A percentile compares a stretch with the other conserved stretches of the same genome.
phyloP scores from a whole-genome alignment of 1,139 yeast species.

The Diutina rugosa region DNA sequence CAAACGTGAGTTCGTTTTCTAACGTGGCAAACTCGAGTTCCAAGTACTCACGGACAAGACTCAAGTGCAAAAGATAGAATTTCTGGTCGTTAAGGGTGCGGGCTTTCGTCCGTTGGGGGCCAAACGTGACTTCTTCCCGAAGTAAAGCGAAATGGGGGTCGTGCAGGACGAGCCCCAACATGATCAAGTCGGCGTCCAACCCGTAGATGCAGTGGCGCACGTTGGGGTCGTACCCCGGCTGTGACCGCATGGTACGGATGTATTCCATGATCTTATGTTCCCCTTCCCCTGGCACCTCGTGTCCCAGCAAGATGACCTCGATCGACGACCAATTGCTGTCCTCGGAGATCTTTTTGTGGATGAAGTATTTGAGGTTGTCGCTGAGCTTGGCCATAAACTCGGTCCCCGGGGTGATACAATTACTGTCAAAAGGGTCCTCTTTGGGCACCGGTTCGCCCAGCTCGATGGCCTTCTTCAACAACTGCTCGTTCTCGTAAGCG shows the following conservation, averaged over 20 bases:
- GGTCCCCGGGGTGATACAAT: conserved; percentile 98
- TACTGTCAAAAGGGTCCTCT: conserved; percentile 44
- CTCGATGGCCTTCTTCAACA: conserved; percentile 1
- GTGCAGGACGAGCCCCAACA: conserved; percentile 89
- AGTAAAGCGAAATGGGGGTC: conserved; percentile 92
- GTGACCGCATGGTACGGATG: conserved; percentile 75
- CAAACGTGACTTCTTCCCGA: conserved; percentile 86
- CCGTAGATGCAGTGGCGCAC: conserved; percentile 93
- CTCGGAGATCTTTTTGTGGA: conserved; percentile 69
- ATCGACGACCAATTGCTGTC: conserved; percentile 89
- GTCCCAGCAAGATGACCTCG: conserved; percentile 82
- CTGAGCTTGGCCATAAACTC: conserved; percentile 93
- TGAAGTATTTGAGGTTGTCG: conserved; percentile 73
- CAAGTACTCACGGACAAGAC: conserved; percentile 77
- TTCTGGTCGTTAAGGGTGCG: conserved; percentile 45
- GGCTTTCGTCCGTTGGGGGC: conserved; percentile 46
- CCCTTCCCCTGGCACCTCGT: conserved; percentile 98
- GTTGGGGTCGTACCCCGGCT: conserved; percentile 78
- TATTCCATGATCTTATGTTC: conserved; percentile 96
- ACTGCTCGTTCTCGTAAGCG: conserved; percentile 50
- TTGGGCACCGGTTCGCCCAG: neutral
- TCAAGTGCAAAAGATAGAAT: conserved; percentile 87
- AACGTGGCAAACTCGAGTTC: conserved; percentile 71
- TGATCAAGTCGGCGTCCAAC: conserved; percentile 92
- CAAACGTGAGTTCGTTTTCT: conserved; percentile 38